Percentiles rank a stretch among this genome's conserved stretches.
Evolutionary conservation across 108 stramenopile species (phyloP).

Genomic region (Fragilariopsis cylindrus): DNA sequence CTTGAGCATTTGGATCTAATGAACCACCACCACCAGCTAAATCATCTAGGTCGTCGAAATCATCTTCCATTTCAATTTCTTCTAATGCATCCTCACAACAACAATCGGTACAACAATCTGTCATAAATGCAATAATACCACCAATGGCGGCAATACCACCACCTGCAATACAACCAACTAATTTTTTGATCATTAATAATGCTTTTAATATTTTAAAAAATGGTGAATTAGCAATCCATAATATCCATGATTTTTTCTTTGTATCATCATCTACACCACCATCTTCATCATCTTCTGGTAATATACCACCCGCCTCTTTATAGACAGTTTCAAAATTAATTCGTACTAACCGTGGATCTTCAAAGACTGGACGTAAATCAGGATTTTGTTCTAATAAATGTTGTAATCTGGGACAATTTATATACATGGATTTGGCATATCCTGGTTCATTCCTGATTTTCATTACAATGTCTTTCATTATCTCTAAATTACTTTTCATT

Average conservation of each 20-base stretch:
- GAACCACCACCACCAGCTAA: slow-evolving; percentile 19
- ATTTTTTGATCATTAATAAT: slow-evolving; percentile 49
- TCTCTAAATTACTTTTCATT: slow-evolving; percentile 51
- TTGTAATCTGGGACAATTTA: slow-evolving; percentile 52
- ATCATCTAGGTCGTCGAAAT: slow-evolving; percentile 6
- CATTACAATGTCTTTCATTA: slow-evolving; percentile 53
- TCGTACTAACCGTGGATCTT: slow-evolving; percentile 49
- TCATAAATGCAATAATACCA: slow-evolving; percentile 22
- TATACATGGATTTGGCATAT: slow-evolving; percentile 52
- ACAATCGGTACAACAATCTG: slow-evolving; percentile 32
- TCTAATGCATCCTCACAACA: slow-evolving; percentile 42
- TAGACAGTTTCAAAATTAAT: slow-evolving; percentile 61
- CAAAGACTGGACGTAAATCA: slow-evolving; percentile 56
- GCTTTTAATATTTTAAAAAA: slow-evolving; percentile 49
- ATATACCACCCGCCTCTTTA: slow-evolving; percentile 45
- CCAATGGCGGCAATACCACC: slow-evolving; percentile 32
- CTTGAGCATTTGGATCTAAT: slow-evolving; percentile 25
- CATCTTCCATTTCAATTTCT: slow-evolving; percentile 19
- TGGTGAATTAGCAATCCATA: slow-evolving; percentile 41
- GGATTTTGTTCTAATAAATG: slow-evolving; percentile 50
- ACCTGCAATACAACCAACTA: slow-evolving; percentile 42
- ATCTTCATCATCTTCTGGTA: slow-evolving; percentile 50
- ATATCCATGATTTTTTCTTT: slow-evolving; percentile 3
- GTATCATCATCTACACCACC: neutral
- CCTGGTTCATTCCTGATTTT: slow-evolving; percentile 42